phyloP scores from a whole-genome alignment of 23 red algal species.

The Gracilaria domingensis region DNA sequence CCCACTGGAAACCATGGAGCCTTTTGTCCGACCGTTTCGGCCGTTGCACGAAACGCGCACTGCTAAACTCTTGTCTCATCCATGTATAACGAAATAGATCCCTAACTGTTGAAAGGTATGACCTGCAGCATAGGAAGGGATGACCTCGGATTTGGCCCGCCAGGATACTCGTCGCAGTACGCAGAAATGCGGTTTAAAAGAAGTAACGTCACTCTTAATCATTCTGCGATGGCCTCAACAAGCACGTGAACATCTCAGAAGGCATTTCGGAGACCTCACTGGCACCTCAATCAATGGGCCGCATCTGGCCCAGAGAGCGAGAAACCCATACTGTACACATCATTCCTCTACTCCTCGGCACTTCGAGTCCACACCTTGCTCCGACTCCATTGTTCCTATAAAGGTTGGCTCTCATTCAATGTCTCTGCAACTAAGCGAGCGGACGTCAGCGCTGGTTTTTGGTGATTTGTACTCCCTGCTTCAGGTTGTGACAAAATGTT shows the following conservation, averaged over 20 bases:
- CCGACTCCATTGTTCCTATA: background rate
- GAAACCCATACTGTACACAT: background rate
- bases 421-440: background rate
- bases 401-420: background rate
- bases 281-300: background rate
- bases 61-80: too few relatives aligned
- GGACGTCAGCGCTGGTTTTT: background rate
- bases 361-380: background rate
- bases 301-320: background rate
- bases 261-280: background rate
- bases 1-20: too few relatives aligned
- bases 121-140: background rate
- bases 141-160: background rate
- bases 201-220: background rate
- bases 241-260: background rate
- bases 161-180: background rate
- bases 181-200: background rate
- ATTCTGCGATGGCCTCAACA: background rate
- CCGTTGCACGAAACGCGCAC: too few relatives aligned
- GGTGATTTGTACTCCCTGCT: background rate
- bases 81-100: background rate
- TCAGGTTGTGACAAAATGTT: background rate
- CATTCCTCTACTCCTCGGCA: background rate
- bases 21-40: too few relatives aligned
- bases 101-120: background rate